Percentiles rank a stretch among this genome's conserved stretches.
Evolutionary conservation across 2,329 filamentous ascomycete species (phyloP).

Genomic region (Malbranchea cinnamomea): DNA sequence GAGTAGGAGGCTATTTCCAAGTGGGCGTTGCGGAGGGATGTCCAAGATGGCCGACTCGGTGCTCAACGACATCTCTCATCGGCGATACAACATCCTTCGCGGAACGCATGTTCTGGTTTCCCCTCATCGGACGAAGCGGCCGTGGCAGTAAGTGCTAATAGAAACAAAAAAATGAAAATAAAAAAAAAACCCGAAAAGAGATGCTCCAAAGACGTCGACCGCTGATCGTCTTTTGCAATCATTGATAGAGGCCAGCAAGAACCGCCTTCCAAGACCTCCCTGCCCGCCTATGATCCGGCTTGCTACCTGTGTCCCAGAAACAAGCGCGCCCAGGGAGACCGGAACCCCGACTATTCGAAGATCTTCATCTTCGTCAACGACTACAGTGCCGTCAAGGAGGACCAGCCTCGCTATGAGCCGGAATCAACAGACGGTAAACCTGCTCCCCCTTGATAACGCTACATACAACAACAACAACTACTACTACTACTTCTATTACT

Average conservation of each 20-base stretch:
- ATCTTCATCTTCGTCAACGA: constrained; percentile 96
- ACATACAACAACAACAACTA: not conserved
- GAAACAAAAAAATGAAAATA: not conserved
- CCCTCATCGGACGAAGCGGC: constrained; percentile 87
- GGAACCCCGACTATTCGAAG: constrained; percentile 70
- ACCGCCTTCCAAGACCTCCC: constrained; percentile 47
- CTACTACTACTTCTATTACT: too few relatives aligned
- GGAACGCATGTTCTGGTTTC: constrained; percentile 90
- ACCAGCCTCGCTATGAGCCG: constrained; percentile 62
- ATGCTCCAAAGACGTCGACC: not conserved
- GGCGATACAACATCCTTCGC: constrained; percentile 81
- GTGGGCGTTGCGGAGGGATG: too few relatives aligned
- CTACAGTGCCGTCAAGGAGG: constrained; percentile 90
- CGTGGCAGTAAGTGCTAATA: constrained; percentile 68
- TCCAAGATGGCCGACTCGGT: constrained; percentile 67
- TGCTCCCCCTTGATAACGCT: not conserved
- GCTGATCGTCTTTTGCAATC: too few relatives aligned
- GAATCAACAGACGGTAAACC: too few relatives aligned
- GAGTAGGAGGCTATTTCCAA: too few relatives aligned
- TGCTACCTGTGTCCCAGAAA: constrained; percentile 95
- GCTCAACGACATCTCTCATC: constrained; percentile 90
- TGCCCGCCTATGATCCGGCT: constrained; percentile 74
- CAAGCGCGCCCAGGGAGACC: constrained; percentile 68
- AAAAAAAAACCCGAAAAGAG: constrained; percentile 2
- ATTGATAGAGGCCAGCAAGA: constrained; percentile 60